Evolutionary conservation across 2,329 filamentous ascomycete genomes (phyloP), one percentile per base, ranked within the genome.

Genomic region (Fonsecaea multimorphosa): DNA sequence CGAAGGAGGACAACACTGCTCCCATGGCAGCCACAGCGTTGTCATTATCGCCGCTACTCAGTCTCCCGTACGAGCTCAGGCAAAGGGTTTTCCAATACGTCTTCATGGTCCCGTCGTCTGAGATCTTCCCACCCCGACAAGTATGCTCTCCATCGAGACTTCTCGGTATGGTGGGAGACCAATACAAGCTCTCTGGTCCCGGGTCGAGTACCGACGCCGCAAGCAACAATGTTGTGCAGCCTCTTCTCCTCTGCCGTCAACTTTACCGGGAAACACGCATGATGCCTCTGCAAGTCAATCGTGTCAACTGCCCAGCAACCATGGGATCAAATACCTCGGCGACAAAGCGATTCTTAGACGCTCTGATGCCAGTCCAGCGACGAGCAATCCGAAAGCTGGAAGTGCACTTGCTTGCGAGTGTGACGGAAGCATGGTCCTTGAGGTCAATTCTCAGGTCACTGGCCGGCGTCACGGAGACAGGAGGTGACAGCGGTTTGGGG

Each of bases 241-340:
- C 44, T 11, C 49, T 59, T 22, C 32, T 40, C n/a, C 12, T 63
- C 16, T 66, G 59, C 36, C 59, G 59, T 11, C 64, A 60, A 44
- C 34, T 66, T 11, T 51, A 66, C 46, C 16, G 46, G 38, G 60
- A 66, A 40, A 55, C 49, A 19, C 46, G 59, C 19, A 8, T 63
- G 44, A 51, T 66, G 55, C 59, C 64, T 32, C 52, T 66, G 24
- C 59, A 63, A 49, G 27, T 58, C 34, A 66, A 63, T 52, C n/a
- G 22, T 1, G 36, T 66, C 24, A 55, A 46, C 2, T 51, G 44
- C 8, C 44, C 19, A 11, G 60, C 55, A n/a, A 38, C 38, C n/a
- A 57, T 58, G 31, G 64, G 59, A 24, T 66, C 64, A 8, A 53
- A 36, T 12, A 63, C 55, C 0, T 46, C 60, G 22, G 55, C 60